phyloP scores from a whole-genome alignment of 1,139 yeast genomes.

The Suhomyces terraborum region DNA sequence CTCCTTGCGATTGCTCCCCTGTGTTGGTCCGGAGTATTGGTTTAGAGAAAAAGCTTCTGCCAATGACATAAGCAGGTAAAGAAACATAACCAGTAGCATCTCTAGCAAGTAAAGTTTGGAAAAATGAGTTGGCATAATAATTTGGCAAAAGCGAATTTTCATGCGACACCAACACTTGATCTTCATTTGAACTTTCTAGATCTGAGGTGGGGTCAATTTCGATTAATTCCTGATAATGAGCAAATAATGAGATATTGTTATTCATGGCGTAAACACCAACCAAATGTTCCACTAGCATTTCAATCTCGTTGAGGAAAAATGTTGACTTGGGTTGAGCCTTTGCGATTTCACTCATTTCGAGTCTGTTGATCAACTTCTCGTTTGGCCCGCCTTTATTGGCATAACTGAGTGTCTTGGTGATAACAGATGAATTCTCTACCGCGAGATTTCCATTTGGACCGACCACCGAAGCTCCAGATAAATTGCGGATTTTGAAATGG shows the following conservation, averaged over 20 bases:
- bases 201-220: slow-evolving; percentile 7
- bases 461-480: slow-evolving; percentile 30
- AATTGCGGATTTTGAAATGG: slow-evolving; percentile 36
- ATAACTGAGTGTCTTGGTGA: slow-evolving; percentile 13
- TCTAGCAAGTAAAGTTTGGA: slow-evolving; percentile 39
- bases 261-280: slow-evolving; percentile 28
- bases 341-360: slow-evolving; percentile 5
- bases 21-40: slow-evolving; percentile 15
- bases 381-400: slow-evolving; percentile 5
- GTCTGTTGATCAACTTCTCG: slow-evolving; percentile 16
- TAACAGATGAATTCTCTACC: slow-evolving; percentile 4
- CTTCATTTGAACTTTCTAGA: slow-evolving; percentile 14
- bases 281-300: slow-evolving; percentile 28
- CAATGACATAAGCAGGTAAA: slow-evolving; percentile 35
- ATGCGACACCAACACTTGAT: slow-evolving; percentile 38
- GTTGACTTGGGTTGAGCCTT: slow-evolving; percentile 15
- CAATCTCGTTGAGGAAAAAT: slow-evolving; percentile 33
- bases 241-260: slow-evolving; percentile 33
- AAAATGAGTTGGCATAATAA: slow-evolving; percentile 36
- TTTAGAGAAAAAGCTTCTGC: slow-evolving; percentile 32
- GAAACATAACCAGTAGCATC: slow-evolving; percentile 41
- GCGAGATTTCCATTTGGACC: slow-evolving; percentile 9
- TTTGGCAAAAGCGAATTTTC: slow-evolving; percentile 41
- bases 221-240: slow-evolving; percentile 24
- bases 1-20: slow-evolving; percentile 9